A percentile compares a stretch with the other conserved stretches of the same genome.
phyloP scores from a whole-genome alignment of 768 basidiomycete genomes.

The Agaricus blazei region DNA sequence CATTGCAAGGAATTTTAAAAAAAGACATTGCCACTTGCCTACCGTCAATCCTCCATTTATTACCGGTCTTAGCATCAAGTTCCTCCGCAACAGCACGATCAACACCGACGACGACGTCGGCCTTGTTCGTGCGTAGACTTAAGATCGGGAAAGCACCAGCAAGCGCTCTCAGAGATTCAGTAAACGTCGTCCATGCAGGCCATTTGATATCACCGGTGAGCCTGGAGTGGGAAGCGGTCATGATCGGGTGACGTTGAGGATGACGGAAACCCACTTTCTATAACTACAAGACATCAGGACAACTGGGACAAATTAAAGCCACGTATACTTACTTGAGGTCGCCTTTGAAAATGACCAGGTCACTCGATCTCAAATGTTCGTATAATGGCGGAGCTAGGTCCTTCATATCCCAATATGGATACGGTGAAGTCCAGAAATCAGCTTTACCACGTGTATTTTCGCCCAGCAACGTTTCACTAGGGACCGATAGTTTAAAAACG shows the following conservation, averaged over 20 bases:
- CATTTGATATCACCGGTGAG: slow-evolving; percentile 86
- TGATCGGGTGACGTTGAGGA: background rate
- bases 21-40: slow-evolving; percentile 42
- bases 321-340: slow-evolving; percentile 77
- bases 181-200: slow-evolving; percentile 36
- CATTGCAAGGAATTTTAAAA: background rate
- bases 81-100: slow-evolving; percentile 59
- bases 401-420: slow-evolving; percentile 74
- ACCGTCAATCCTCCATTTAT: slow-evolving; percentile 78
- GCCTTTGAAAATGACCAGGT: slow-evolving; percentile 86
- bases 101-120: slow-evolving; percentile 88
- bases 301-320: background rate
- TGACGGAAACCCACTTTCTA: slow-evolving; percentile 59
- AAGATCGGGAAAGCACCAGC: slow-evolving; percentile 76
- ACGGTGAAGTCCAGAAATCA: slow-evolving; percentile 70
- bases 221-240: slow-evolving; percentile 34
- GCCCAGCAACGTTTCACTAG: slow-evolving; percentile 52
- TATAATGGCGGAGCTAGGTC: slow-evolving; percentile 46
- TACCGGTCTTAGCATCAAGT: slow-evolving; percentile 51
- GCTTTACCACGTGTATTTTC: slow-evolving; percentile 23
- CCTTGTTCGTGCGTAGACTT: slow-evolving; percentile 90
- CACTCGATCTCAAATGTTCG: slow-evolving; percentile 44
- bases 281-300: slow-evolving; percentile 41
- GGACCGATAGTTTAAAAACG: slow-evolving; percentile 68
- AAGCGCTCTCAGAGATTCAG: slow-evolving; percentile 53